A percentile compares a stretch with the other conserved stretches of the same genome.
Evolutionary conservation across 2,329 filamentous ascomycete species (phyloP).

Genomic region (Gaeumannomyces sp.): DNA sequence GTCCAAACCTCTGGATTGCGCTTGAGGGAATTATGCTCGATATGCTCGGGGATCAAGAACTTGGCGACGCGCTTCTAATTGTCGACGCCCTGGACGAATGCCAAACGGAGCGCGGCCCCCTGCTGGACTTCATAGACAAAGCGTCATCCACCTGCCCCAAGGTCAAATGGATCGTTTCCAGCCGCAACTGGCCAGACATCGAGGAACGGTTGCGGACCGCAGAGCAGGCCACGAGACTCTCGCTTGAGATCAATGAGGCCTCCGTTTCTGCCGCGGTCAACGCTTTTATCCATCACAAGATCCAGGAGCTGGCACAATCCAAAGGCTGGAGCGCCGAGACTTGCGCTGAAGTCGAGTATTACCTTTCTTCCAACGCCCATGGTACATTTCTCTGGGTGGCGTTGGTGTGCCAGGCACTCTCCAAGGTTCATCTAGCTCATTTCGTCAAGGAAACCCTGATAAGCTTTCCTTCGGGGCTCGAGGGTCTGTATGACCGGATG

Average conservation of each 20-base stretch:
- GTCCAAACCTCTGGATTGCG: not conserved
- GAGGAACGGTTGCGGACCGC: not conserved
- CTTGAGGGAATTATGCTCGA: not conserved
- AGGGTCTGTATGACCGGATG: too few relatives aligned
- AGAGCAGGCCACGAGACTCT: not conserved
- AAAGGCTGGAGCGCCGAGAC: conserved; percentile 15
- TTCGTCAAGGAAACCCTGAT: too few relatives aligned
- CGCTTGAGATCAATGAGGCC: not conserved
- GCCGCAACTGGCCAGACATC: not conserved
- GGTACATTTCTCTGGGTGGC: too few relatives aligned
- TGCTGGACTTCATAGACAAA: conserved; percentile 22
- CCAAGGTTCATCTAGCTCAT: too few relatives aligned
- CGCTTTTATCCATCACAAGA: not conserved
- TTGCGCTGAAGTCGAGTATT: conserved; percentile 18
- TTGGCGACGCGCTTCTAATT: not conserved
- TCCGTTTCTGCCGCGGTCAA: not conserved
- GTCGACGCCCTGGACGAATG: not conserved
- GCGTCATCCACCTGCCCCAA: conserved; percentile 11
- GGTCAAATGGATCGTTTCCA: conserved; percentile 1
- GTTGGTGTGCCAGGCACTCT: too few relatives aligned
- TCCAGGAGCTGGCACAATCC: not conserved
- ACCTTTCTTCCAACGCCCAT: too few relatives aligned
- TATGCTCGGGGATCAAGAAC: not conserved
- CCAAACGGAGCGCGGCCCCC: not conserved
- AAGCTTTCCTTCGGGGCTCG: too few relatives aligned